Base-by-base conservation (phyloP, 345 rosid species). In the Nasturtium officinale region DNA sequence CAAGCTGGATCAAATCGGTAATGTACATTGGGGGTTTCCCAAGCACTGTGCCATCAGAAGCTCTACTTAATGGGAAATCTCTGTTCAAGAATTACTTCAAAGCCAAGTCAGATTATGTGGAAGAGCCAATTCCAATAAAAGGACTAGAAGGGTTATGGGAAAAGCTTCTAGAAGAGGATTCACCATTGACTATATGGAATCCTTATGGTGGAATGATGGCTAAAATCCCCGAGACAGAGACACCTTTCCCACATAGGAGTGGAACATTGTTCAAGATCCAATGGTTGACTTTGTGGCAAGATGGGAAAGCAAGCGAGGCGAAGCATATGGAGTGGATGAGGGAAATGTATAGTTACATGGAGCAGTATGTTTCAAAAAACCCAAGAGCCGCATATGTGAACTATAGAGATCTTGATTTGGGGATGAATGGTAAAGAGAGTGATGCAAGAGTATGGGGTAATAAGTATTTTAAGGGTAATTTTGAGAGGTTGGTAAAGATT, bases 101-200 rank as follows among this genome's bases (percentile, higher is more conserved):
- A 72, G 95, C 85, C 46, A 88, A 86, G 79, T 91, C 96, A 1
- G 94, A 91, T 51, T 88, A 82, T 46, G 89, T 85, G 76, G 86
- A 73, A 77, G 77, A 78, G 60, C 66, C 81, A 30, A 78, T 78
- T 12, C 75, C 81, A 28, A 15, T 72, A 17, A 37, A 61, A 43
- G 81, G 74, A 8, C 11, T 78, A 26, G 66, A 73, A 73, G 81
- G 81, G 3, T 20, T 78, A 26, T 78, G 78, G 78, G 40, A 67
- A n/a, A 73, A 47, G 60, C 43, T 78, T 42, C 25, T 73, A 11
- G 61, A 54, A 42, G 81, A 78, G 64, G 74, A 73, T 11, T 59
- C 78, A 40, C 78, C 74, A 1, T 21, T 73, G 74, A 73, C 77
- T 37, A 72, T 72, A 42, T 78, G 77, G 77, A 73, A 73, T 33